phyloP scores from a whole-genome alignment of 1,284 basidiomycete species.

The Naganishia albida region DNA sequence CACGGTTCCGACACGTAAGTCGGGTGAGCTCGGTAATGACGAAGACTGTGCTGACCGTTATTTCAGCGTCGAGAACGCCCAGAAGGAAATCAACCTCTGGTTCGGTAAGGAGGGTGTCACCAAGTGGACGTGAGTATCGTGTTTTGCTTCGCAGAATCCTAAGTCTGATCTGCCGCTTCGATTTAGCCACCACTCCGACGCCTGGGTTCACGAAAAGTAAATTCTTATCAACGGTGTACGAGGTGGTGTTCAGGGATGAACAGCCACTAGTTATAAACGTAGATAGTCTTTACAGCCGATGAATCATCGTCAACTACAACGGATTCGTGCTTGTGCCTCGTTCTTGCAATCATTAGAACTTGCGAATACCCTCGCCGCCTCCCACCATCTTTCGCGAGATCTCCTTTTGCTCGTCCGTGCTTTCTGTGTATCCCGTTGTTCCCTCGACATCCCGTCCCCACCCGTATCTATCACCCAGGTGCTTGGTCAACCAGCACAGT shows the following conservation, averaged over 20 bases:
- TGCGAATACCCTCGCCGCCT: constrained; percentile 30
- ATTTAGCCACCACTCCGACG: constrained; percentile 54
- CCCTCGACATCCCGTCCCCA: constrained; percentile 28
- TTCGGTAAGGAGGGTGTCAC: constrained; percentile 62
- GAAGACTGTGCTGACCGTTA: constrained; percentile 54
- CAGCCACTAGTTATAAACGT: no score
- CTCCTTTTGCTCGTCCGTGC: constrained; percentile 32
- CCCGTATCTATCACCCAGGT: constrained; percentile 26
- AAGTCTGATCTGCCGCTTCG: background rate
- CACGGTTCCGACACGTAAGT: constrained; percentile 81
- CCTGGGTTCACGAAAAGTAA: constrained; percentile 79
- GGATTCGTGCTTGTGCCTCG: background rate
- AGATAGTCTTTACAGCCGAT: constrained; percentile 8
- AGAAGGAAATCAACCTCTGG: constrained; percentile 88
- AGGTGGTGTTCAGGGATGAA: no score
- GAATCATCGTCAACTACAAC: constrained; percentile 5
- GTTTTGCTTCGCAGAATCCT: background rate
- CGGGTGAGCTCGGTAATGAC: constrained; percentile 2
- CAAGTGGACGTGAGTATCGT: constrained; percentile 66
- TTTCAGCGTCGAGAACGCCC: constrained; percentile 81
- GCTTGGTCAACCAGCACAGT: constrained; percentile 24
- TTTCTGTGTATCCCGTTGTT: constrained; percentile 30
- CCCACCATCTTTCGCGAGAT: constrained; percentile 31
- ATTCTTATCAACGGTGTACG: constrained; percentile 9
- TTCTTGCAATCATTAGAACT: constrained; percentile 13